Conservation (phyloP, 495 filamentous ascomycete genomes). For the Xylaria longipes region DNA sequence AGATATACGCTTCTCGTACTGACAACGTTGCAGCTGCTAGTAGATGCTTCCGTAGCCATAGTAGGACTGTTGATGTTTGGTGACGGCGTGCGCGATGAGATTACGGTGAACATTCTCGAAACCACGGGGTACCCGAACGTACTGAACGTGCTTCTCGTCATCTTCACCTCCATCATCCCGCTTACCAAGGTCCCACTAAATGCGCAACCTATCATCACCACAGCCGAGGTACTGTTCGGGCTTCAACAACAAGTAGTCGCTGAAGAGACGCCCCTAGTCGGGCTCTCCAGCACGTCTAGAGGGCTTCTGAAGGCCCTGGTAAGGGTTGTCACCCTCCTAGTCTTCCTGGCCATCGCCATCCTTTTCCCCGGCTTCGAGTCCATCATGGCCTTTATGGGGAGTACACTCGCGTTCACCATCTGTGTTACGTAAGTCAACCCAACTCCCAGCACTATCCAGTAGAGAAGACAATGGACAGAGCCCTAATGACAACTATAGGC, state of each 20-base stretch:
- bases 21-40: slow-evolving; percentile 61
- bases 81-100: slow-evolving; percentile 79
- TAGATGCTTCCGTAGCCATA: slow-evolving; percentile 82
- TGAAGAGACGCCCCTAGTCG: slow-evolving; percentile 50
- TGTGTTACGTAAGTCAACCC: slow-evolving; percentile 73
- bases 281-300: slow-evolving; percentile 63
- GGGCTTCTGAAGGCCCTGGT: slow-evolving; percentile 65
- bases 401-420: slow-evolving; percentile 90
- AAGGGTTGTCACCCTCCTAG: slow-evolving; percentile 57
- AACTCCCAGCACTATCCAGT: background rate
- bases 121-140: slow-evolving; percentile 75
- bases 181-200: slow-evolving; percentile 94
- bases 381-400: slow-evolving; percentile 93
- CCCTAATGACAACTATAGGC: slow-evolving; percentile 33
- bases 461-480: background rate
- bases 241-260: slow-evolving; percentile 65
- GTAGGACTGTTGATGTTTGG: slow-evolving; percentile 94
- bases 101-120: slow-evolving; percentile 85
- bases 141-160: slow-evolving; percentile 76
- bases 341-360: slow-evolving; percentile 64
- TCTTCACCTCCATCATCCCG: slow-evolving; percentile 90
- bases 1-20: slow-evolving; percentile 26
- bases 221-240: slow-evolving; percentile 78
- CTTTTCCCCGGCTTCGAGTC: slow-evolving; percentile 87
- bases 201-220: slow-evolving; percentile 84